Conservation (phyloP, 306 rosid species). For the Quercus bicolor region DNA sequence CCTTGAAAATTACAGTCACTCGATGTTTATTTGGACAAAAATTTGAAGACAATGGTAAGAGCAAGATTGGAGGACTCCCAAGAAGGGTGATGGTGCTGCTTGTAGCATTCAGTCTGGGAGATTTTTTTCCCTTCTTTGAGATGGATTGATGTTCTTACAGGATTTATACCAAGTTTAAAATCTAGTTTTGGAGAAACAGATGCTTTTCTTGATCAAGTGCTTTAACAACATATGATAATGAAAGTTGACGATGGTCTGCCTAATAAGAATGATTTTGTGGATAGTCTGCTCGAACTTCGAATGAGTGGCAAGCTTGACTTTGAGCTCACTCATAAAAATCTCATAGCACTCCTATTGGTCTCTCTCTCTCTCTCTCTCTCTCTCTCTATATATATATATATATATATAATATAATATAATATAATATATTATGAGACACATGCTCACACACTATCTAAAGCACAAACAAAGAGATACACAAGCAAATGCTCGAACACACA, state of each 20-base stretch:
- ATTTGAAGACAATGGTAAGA: not conserved
- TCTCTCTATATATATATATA: too few species aligned
- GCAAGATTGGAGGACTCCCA: not conserved
- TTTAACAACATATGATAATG: not conserved
- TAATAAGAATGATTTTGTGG: slow-evolving; percentile 1
- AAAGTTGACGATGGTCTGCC: not conserved
- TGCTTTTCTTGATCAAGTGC: not conserved
- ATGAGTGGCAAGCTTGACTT: not conserved
- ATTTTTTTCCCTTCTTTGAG: too few species aligned
- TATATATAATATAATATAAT: too few species aligned
- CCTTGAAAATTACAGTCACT: not conserved
- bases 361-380: not conserved
- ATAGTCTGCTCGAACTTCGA: slow-evolving; percentile 10
- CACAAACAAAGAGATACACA: too few species aligned
- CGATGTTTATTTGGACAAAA: not conserved
- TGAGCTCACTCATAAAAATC: not conserved
- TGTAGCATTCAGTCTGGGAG: not conserved
- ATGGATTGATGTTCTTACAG: too few species aligned
- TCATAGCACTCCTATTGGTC: not conserved
- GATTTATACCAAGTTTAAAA: too few species aligned
- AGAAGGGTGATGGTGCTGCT: not conserved
- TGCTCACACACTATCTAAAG: not conserved
- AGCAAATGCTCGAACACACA: too few species aligned
- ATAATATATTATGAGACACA: not conserved
- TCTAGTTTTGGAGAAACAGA: too few species aligned